Base-by-base conservation (phyloP, 495 filamentous ascomycete species). In the Tuber brumale region DNA sequence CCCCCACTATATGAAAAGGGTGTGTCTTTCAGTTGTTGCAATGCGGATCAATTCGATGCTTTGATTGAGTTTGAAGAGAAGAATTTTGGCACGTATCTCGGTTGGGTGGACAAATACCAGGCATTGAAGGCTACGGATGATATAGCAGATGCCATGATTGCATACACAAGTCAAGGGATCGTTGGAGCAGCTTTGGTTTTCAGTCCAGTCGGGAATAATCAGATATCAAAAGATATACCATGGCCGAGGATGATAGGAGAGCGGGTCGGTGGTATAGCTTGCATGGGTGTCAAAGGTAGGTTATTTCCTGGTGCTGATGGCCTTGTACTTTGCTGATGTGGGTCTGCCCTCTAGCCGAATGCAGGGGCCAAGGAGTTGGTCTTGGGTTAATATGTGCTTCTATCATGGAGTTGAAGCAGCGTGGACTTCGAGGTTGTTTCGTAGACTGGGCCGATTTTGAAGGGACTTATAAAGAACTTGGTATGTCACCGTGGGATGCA, bases 221-320 rank as follows among this genome's bases (percentile, higher is more conserved):
- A 85, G 23, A 85, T 87, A 39, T 85, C 86, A 16, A 86, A 85
- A 42, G 89, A 90, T 81, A 83, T 90, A 43, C 89, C 89, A 12
- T 91, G 89, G 89, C 87, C 88, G 27, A 82, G 84, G 72, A 85
- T 84, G 74, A 87, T 90, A 76, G 87, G 85, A 31, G 84, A 85
- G 46, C 86, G 88, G 76, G 85, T 89, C 72, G 89, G 89, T 27
- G 89, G 89, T 31, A 85, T 90, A 43, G 88, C 88, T 44, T 91
- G 89, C 77, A 84, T 91, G 57, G 89, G 89, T 81, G 87, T 90
- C 77, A 83, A 83, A 80, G 86, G 89, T 88, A 77, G 71, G 85
- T 83, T 72, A 16, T 70, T 42, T 72, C 51, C 23, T 46, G 42
- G 37, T n/a, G 43, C 16, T 70, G 44, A 46, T 46, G 18, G 21